Evolutionary conservation across 2,329 filamentous ascomycete genomes (phyloP), one percentile per base, ranked within the genome.

Genomic region (Plectosphaerella cucumerina): DNA sequence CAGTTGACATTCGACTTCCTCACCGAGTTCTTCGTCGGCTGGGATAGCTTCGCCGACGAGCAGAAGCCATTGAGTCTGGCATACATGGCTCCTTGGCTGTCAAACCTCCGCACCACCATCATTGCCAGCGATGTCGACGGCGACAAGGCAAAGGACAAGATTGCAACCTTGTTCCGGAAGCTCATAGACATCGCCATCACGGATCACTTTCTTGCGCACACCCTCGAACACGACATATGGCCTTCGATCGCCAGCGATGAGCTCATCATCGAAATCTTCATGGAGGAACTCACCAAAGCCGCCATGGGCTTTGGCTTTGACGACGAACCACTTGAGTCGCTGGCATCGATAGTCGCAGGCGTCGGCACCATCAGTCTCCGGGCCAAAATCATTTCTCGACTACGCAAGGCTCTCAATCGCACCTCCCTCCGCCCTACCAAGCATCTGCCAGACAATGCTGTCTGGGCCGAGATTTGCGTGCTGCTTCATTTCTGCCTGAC

Each of bases 1-100:
- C 84, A 86, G 58, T 72, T 88, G 8, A 87, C 85, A 1, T 78
- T 77, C 8, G 85, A 88, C 59, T 88, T 88, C 59, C 61, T 88
- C 37, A 86, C 84, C n/a, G 85, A 87, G 59, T 88, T 88, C 61
- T 87, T 88, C 52, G 82, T 86, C 21, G 82, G 84, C 17, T 88
- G 85, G 85, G 83, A 86, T 57, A 86, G 83, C 59, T 84, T 87
- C 58, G 77, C 81, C 1, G 80, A 85, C 33, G 80, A 86, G 50
- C 85, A 88, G 60, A 82, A 85, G 57, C 81, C 84, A 1, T 62
- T 87, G 21, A 85, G 83, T 57, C 71, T 88, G 26, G 79, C 83
- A 6, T 88, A 88, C 61, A 85, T 88, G 80, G 81, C 84, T 6
- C 85, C 85, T 2, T 88, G 85, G 85, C 70, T 88, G 35, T 73